Evolutionary conservation across 1,139 yeast genomes (phyloP).

Genomic region (Pichia sp.): DNA sequence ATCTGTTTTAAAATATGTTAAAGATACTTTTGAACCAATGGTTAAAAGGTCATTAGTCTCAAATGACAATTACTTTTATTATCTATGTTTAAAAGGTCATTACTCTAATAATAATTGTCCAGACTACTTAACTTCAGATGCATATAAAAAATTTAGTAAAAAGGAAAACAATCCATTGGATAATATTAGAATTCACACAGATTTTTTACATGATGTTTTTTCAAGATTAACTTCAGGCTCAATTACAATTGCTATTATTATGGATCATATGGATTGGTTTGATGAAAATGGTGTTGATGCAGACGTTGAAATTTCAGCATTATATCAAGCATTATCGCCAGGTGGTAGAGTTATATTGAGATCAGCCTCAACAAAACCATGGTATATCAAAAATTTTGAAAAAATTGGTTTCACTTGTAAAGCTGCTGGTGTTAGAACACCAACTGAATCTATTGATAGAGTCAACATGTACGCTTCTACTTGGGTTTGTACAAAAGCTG

Average conservation of each 20-base stretch:
- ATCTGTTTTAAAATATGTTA: constrained; percentile 63
- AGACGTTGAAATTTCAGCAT: constrained; percentile 56
- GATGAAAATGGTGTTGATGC: constrained; percentile 62
- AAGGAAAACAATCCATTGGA: constrained; percentile 43
- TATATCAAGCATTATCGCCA: constrained; percentile 53
- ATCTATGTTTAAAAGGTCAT: constrained; percentile 56
- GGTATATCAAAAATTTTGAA: constrained; percentile 71
- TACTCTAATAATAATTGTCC: constrained; percentile 69
- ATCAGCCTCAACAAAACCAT: constrained; percentile 66
- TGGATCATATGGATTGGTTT: constrained; percentile 95
- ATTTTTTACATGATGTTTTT: constrained; percentile 68
- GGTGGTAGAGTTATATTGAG: constrained; percentile 75
- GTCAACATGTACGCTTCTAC: constrained; percentile 86
- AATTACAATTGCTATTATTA: constrained; percentile 69
- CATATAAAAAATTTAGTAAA: constrained; percentile 43
- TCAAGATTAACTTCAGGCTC: constrained; percentile 56
- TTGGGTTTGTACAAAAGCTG: constrained; percentile 65
- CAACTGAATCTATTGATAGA: constrained; percentile 65
- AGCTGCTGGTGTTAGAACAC: constrained; percentile 60
- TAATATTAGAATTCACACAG: constrained; percentile 72
- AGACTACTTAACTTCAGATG: constrained; percentile 58
- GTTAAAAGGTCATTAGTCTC: constrained; percentile 58
- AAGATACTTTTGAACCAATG: constrained; percentile 75
- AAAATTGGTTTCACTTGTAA: constrained; percentile 57
- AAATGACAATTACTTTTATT: constrained; percentile 71